Evolutionary conservation across 345 rosid species (phyloP), one percentile per base, ranked within the genome.

Genomic region (Leavenworthia alabamica): DNA sequence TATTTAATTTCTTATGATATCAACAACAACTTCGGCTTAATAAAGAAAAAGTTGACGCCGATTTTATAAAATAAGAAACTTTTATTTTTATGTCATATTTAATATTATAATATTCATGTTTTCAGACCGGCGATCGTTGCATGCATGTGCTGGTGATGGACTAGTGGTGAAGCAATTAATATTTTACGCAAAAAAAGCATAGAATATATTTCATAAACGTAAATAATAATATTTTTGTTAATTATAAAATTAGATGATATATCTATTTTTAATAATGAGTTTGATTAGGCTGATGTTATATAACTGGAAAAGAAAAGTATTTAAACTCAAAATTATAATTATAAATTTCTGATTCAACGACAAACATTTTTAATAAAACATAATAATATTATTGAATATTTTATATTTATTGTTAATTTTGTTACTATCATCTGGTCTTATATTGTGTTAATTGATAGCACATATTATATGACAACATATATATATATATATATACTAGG

Each of bases 71-170:
- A 11, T 26, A 27, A 19, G 33, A 20, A 62, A 53, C 8, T 14
- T 53, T 4, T 35, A n/a, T 41, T 32, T 52, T 1, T 50, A 43
- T 42, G 12, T 12, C 9, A 19, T 28, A 11, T 31, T 49, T 11
- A 50, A 50, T 59, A 69, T 36, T 36, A 35, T 36, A 53, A 41
- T 35, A 62, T 61, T 69, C 11, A 61, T 27, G 13, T 27, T 70
- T 45, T 54, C 63, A 54, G 62, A 62, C 57, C 36, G 62, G 40
- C 50, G 37, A 62, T 70, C 41, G 63, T 62, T 52, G 73, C 74
- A 70, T 52, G 73, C 74, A 70, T 70, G 57, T 70, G 68, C 51
- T 54, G 74, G 57, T 54, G 56, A 61, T 69, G 56, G 28, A 70
- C 57, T 54, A 62, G 33, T 68, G 58, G 58, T 8, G 42, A 62